Base-by-base conservation (phyloP, 805 yeast species). In the Saccharomyces mikatae region DNA sequence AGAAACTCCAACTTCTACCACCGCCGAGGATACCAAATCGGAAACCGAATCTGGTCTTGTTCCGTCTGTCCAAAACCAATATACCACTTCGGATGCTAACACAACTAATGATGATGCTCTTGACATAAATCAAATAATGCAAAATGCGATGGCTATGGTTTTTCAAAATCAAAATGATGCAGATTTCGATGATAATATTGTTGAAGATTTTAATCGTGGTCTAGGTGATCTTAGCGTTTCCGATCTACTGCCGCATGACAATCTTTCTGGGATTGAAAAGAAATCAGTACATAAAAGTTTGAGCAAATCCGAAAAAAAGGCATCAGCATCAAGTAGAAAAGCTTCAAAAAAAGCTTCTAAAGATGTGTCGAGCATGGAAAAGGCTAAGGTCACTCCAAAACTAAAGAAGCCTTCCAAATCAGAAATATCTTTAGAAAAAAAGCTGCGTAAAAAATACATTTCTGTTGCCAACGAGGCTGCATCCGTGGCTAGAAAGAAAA, bases 81-180 rank as follows among this genome's bases (percentile, higher is more conserved):
- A 27, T 26, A n/a, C 52, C 46, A 6, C 52, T 14, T 52, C 51
- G 47, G 62, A 46, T 13, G 27, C 46, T 6, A 44, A 14, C 11
- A 48, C 47, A 36, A 49, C 44, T 6, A 49, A 67, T 41, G 78
- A 73, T 41, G 80, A 74, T 31, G 81, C 79, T 28, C 72, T 84
- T 55, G 88, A 84, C 61, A 76, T 86, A 81, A 83, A 81, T 61
- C 86, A 81, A 59, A 86, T 86, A 58, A 78, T 86, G 76, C 89
- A 84, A 58, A 84, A 84, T 70, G 94, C 92, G 1, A 77, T 86
- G 72, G 80, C 80, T 49, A 76, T 87, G 84, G 94, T 91, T 0
- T 81, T 82, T 76, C 85, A 81, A 56, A 81, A 83, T 56, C 62
- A 60, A 24, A 46, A 55, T 13, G 53, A 58, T 6, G 59, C 58